These are phyloP conservation scores for Coemansia reversa DNA, from an alignment of 192 early-diverging fungal genomes.

Conservation along the genomic window DNA sequence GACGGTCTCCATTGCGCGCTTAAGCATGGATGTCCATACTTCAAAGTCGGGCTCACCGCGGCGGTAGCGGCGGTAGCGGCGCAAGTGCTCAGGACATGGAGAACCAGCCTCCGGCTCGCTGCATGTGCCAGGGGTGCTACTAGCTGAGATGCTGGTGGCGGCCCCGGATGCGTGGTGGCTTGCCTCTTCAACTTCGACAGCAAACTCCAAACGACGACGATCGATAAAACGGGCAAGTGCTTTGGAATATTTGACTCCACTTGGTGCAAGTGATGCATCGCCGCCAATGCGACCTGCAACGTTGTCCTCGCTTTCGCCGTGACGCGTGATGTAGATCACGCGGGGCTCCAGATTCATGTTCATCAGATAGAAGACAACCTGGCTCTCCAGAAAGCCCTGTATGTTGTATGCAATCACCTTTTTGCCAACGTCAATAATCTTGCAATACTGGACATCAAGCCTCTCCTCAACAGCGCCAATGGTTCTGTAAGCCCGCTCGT, in stretches of 20 bases:
- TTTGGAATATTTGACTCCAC: constrained; percentile 67
- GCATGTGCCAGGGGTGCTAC: constrained; percentile 11
- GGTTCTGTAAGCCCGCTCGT: constrained; percentile 89
- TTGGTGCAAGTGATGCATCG: constrained; percentile 74
- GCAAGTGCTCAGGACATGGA: constrained; percentile 7
- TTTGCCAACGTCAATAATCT: constrained; percentile 94
- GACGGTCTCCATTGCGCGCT: constrained; percentile 80
- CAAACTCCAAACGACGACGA: constrained; percentile 53
- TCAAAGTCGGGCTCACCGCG: constrained; percentile 37
- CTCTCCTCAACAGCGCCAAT: constrained; percentile 83
- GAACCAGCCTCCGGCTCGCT: constrained; percentile 37
- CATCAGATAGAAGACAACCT: constrained; percentile 98
- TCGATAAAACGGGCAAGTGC: constrained; percentile 80
- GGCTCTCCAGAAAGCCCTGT: constrained; percentile 86
- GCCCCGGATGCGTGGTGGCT: constrained; percentile 18
- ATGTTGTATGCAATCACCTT: constrained; percentile 95
- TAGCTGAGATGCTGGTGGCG: constrained; percentile 6
- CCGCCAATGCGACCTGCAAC: constrained; percentile 79
- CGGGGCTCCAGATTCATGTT: constrained; percentile 89
- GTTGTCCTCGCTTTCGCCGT: constrained; percentile 93
- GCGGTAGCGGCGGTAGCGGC: constrained; percentile 3
- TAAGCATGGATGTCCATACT: constrained; percentile 86
- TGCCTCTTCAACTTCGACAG: constrained; percentile 50
- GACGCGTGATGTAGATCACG: constrained; percentile 88
- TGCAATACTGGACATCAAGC: constrained; percentile 83